A percentile compares a stretch with the other conserved stretches of the same genome.
Evolutionary conservation across 805 yeast genomes (phyloP).

Genomic region (Candida loeiensis): DNA sequence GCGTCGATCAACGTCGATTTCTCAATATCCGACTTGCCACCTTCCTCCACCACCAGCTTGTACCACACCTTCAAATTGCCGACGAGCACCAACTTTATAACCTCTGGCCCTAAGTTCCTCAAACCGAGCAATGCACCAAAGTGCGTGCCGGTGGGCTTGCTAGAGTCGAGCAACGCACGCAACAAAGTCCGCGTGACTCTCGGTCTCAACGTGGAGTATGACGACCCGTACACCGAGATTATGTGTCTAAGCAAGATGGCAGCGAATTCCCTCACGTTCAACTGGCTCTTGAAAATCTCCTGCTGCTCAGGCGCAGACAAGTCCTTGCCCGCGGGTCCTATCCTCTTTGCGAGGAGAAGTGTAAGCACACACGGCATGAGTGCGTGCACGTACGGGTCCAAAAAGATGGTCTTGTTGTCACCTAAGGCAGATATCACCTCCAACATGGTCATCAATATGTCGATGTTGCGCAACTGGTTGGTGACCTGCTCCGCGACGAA

Average conservation of each 20-base stretch:
- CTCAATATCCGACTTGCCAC: slow-evolving; percentile 42
- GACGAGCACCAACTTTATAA: slow-evolving; percentile 73
- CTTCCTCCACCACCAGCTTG: slow-evolving; percentile 47
- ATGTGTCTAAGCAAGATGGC: slow-evolving; percentile 78
- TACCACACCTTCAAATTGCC: slow-evolving; percentile 87
- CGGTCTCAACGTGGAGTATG: slow-evolving; percentile 86
- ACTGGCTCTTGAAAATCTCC: slow-evolving; percentile 31
- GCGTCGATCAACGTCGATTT: slow-evolving; percentile 43
- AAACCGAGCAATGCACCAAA: slow-evolving; percentile 90
- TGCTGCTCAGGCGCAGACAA: slow-evolving; percentile 30
- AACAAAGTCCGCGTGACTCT: slow-evolving; percentile 89
- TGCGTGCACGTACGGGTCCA: slow-evolving; percentile 95
- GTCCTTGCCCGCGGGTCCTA: slow-evolving; percentile 54
- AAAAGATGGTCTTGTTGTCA: slow-evolving; percentile 76
- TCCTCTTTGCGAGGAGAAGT: slow-evolving; percentile 77
- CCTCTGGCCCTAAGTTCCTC: slow-evolving; percentile 80
- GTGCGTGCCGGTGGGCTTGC: slow-evolving; percentile 82
- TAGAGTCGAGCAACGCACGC: slow-evolving; percentile 83
- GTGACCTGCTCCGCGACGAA: slow-evolving; percentile 95
- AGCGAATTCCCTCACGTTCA: slow-evolving; percentile 82
- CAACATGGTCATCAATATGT: slow-evolving; percentile 74
- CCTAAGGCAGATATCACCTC: slow-evolving; percentile 84
- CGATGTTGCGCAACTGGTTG: slow-evolving; percentile 71
- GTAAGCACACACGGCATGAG: slow-evolving; percentile 96
- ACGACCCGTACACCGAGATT: slow-evolving; percentile 73